Evolutionary conservation across 768 basidiomycete genomes (phyloP).

Genomic region (Mycena venus): DNA sequence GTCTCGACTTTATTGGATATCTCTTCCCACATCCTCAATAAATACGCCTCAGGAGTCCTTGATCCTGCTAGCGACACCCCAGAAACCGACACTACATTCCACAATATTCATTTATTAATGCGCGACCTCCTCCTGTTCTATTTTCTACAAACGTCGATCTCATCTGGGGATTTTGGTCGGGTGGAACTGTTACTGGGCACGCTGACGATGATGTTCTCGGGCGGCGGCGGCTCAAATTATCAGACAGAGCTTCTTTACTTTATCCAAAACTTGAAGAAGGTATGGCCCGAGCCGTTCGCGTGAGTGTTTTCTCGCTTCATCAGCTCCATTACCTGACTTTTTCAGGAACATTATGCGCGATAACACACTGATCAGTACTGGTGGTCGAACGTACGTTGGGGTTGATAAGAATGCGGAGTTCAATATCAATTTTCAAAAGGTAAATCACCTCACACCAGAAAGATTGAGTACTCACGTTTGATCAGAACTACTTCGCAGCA

Average conservation of each 20-base stretch:
- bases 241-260: slow-evolving; percentile 9
- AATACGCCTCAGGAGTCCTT: background rate
- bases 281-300: slow-evolving; percentile 15
- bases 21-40: background rate
- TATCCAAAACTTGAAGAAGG: slow-evolving; percentile 14
- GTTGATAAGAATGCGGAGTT: slow-evolving; percentile 16
- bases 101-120: background rate
- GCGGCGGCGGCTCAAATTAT: slow-evolving; percentile 7
- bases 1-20: slow-evolving; percentile 21
- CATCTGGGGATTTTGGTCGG: slow-evolving; percentile 11
- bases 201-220: slow-evolving; percentile 15
- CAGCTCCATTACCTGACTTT: too few relatives aligned
- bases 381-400: background rate
- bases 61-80: background rate
- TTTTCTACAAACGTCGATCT: background rate
- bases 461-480: background rate
- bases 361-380: background rate
- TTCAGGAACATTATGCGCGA: slow-evolving; percentile 5
- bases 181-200: slow-evolving; percentile 5
- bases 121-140: slow-evolving; percentile 11
- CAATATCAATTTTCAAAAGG: slow-evolving; percentile 18
- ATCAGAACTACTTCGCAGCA: slow-evolving; percentile 4
- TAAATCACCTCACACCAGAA: background rate
- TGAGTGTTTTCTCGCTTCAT: background rate
- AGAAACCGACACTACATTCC: background rate